Conservation (phyloP, 371 early-diverging fungal genomes). For the Apophysomyces sp. region DNA sequence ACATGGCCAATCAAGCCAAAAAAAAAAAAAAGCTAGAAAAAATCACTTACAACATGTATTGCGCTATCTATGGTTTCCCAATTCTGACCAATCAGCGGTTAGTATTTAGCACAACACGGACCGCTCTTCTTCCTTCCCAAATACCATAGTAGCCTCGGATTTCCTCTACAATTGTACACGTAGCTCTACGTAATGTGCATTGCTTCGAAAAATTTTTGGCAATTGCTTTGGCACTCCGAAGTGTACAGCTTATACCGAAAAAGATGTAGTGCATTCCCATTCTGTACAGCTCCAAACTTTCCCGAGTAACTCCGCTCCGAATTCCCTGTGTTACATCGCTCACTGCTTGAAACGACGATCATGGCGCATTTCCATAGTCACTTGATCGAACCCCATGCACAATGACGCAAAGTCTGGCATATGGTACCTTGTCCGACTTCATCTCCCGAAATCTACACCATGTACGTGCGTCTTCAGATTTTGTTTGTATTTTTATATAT, state of each 20-base stretch:
- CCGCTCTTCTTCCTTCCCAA: too few species aligned
- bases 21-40: too few species aligned
- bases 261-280: neutral
- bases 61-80: too few species aligned
- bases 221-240: too few species aligned
- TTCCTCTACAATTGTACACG: too few species aligned
- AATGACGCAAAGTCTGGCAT: neutral
- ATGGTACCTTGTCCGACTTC: conserved; percentile 2
- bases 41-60: too few species aligned
- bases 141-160: too few species aligned
- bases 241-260: neutral
- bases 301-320: neutral
- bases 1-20: too few species aligned
- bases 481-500: neutral
- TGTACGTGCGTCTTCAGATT: neutral
- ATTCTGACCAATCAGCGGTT: too few species aligned
- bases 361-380: neutral
- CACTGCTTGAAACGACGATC: conserved; percentile 3
- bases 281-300: neutral
- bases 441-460: neutral
- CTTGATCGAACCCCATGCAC: conserved; percentile 4
- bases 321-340: neutral
- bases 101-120: too few species aligned
- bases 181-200: too few species aligned
- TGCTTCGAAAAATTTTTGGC: neutral